phyloP scores from a whole-genome alignment of 148 eudicot species.

The Linanthus parryae region DNA sequence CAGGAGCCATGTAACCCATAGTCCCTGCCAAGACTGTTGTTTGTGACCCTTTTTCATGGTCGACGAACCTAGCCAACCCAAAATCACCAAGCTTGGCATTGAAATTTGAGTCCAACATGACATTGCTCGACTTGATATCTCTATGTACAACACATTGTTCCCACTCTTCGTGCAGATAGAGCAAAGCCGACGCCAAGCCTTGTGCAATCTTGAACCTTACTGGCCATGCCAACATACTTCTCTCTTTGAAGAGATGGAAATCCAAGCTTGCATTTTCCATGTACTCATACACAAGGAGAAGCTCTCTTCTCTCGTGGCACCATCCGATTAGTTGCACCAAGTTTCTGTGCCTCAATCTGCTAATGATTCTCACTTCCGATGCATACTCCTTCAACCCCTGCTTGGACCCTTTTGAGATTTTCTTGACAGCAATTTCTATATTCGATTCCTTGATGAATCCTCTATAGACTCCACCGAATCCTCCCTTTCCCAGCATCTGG shows the following conservation, averaged over 20 bases:
- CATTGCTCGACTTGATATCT: slow-evolving; percentile 23
- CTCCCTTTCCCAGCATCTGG: slow-evolving; percentile 36
- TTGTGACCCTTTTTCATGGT: slow-evolving; percentile 18
- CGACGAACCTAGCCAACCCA: slow-evolving; percentile 21
- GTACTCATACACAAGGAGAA: slow-evolving; percentile 23
- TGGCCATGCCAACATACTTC: slow-evolving; percentile 17
- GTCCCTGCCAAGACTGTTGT: slow-evolving; percentile 25
- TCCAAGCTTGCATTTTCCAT: slow-evolving; percentile 25
- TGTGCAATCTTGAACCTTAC: slow-evolving; percentile 19
- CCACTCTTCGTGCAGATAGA: slow-evolving; percentile 28
- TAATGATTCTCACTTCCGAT: slow-evolving; percentile 33
- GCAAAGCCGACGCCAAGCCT: slow-evolving; percentile 22
- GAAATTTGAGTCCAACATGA: slow-evolving; percentile 23
- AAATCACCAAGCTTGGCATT: slow-evolving; percentile 24
- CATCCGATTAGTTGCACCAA: slow-evolving; percentile 31
- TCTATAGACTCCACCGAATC: slow-evolving; percentile 34
- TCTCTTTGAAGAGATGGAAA: slow-evolving; percentile 16
- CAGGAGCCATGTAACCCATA: slow-evolving; percentile 26
- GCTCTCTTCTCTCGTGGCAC: slow-evolving; percentile 23
- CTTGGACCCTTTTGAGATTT: slow-evolving; percentile 22
- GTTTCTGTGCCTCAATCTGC: slow-evolving; percentile 34
- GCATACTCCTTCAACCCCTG: slow-evolving; percentile 34
- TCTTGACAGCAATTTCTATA: slow-evolving; percentile 26
- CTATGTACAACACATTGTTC: slow-evolving; percentile 27
- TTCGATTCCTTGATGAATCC: slow-evolving; percentile 19